Conservation (phyloP, 164 flowering plant species). For the Saururus chinensis region DNA sequence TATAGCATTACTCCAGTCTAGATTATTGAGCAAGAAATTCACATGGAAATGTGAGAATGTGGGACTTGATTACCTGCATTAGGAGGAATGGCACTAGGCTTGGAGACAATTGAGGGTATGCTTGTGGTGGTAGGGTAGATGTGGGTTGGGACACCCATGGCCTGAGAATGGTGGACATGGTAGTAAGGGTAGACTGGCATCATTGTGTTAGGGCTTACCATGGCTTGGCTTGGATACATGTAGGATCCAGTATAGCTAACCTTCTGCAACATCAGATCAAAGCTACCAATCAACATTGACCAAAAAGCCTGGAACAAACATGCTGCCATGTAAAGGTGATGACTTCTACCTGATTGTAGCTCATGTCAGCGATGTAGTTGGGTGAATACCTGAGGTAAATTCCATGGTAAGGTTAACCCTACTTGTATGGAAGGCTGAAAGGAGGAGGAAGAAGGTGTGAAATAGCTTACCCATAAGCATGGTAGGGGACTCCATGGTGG, state of each 20-base stretch:
- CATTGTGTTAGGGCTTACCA: slow-evolving; percentile 45
- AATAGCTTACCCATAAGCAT: slow-evolving; percentile 41
- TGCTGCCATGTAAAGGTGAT: no score
- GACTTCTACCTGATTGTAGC: slow-evolving; percentile 49
- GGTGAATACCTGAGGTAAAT: slow-evolving; percentile 42
- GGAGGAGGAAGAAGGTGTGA: background rate
- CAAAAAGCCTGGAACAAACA: no score
- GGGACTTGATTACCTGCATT: slow-evolving; percentile 26
- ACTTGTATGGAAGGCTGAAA: background rate
- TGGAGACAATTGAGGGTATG: slow-evolving; percentile 49
- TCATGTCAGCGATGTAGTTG: slow-evolving; percentile 47
- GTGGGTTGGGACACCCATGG: slow-evolving; percentile 72
- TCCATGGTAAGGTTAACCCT: background rate
- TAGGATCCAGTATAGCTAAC: slow-evolving; percentile 53
- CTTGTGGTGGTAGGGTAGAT: slow-evolving; percentile 35
- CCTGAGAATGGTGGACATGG: slow-evolving; percentile 49
- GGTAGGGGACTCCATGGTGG: slow-evolving; percentile 56
- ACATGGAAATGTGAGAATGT: background rate
- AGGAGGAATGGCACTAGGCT: slow-evolving; percentile 50
- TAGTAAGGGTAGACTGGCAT: slow-evolving; percentile 75
- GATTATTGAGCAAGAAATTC: no score
- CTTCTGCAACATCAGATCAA: slow-evolving; percentile 24
- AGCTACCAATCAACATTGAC: background rate
- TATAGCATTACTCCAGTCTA: no score
- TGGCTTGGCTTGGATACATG: slow-evolving; percentile 51